Evolutionary conservation across 805 yeast species (phyloP), one percentile per base, ranked within the genome.

Genomic region (Candida fluviatilis): DNA sequence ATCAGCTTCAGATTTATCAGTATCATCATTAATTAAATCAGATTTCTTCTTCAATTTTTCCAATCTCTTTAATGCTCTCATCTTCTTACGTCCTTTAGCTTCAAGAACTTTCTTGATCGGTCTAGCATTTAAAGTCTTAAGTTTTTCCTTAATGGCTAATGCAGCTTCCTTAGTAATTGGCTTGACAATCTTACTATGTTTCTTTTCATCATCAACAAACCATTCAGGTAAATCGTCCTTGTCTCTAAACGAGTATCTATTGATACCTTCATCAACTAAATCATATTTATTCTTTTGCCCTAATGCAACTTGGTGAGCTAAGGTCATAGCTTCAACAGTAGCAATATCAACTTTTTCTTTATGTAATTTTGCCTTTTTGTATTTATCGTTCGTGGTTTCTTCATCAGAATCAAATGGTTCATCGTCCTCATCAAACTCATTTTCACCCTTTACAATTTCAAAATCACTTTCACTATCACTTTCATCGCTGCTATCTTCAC

Each of bases 81-180:
- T 75, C 75, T 85, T 85, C 82, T 91, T 91, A 64, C 99, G 82
- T 17, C 95, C 97, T 59, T 87, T 82, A 4, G 99, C 99, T 65
- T 93, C 99, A 50, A 86, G 76, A n/a, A 93, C 97, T 77, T 93
- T 93, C 78, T 93, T 93, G 56, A 93, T 91, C 8, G 99, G 99
- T 61, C 99, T 80, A 8, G 99, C 97, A 62, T 93, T 93, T 60
- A 93, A 66, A 44, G 90, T 67, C 49, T 57, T 66, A 50, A 62
- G 60, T 47, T 66, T 67, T 41, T 68, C 71, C 39, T 58, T 64
- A 36, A 67, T 64, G 2, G 74, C 74, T 31, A 60, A 46, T 12
- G 73, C 64, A 0, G 74, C 74, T 64, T 93, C 99, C 63, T 95
- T 95, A 5, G 99, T 93, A 45, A 93, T 85, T 5, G 99, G 99